Conservation (phyloP, 163 green algal genomes). For the Smithsoniella earleae region DNA sequence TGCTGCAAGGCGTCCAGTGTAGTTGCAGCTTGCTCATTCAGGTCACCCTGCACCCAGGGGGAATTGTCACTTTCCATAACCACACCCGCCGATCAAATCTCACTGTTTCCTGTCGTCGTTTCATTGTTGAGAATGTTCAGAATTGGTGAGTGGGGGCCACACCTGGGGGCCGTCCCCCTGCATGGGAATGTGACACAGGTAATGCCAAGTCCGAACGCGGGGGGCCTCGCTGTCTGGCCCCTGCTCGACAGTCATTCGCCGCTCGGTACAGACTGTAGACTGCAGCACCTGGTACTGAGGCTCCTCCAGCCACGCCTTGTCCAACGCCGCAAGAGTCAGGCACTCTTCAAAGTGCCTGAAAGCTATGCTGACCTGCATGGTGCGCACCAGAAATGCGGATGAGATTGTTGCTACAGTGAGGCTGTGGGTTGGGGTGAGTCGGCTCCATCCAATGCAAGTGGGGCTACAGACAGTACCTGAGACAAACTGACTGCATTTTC, state of each 20-base stretch:
- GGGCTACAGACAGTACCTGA: no score
- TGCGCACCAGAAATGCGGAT: no score
- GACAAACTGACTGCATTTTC: conserved; percentile 22
- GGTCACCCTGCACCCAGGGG: no score
- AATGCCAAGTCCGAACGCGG: not conserved
- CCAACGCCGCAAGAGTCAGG: conserved; percentile 13
- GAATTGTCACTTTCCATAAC: no score
- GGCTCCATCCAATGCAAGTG: no score
- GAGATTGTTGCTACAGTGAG: no score
- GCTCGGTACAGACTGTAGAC: not conserved
- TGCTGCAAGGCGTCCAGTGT: not conserved
- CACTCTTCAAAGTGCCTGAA: conserved; percentile 27
- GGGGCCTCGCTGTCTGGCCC: not conserved
- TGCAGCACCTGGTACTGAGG: not conserved
- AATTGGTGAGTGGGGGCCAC: no score
- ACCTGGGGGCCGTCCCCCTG: no score
- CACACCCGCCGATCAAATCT: no score
- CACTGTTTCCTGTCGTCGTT: no score
- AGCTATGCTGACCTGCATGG: conserved; percentile 3
- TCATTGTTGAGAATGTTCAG: no score
- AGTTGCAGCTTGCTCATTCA: not conserved
- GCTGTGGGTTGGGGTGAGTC: no score
- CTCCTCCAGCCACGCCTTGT: conserved; percentile 27
- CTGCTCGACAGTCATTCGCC: not conserved
- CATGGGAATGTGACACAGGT: conserved; percentile 5